Base-by-base conservation (phyloP, 2,329 filamentous ascomycete species). In the Ascochyta fabae region DNA sequence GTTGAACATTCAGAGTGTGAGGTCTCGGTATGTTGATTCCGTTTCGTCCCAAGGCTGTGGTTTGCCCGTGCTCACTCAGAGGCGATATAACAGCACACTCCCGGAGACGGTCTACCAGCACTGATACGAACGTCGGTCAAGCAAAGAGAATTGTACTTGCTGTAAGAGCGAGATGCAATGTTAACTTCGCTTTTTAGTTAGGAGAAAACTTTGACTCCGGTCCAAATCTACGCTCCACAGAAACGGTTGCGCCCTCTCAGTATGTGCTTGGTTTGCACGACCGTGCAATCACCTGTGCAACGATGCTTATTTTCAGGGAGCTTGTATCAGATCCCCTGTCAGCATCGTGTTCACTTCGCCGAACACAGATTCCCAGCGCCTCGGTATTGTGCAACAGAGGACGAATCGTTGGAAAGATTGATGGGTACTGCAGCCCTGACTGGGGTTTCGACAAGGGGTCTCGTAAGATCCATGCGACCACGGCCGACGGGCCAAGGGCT, bases 381-480 rank as follows among this genome's bases (percentile, higher is more conserved):
- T 38, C 9, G 43, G 33, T 33, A 33, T 43, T 36, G 43, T 50
- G 44, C 42, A 39, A 46, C 34, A 46, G 51, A 42, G 43, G 43
- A 41, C 53, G 47, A 43, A 34, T 50, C 27, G 48, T 42, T 38
- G 13, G 31, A 50, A 39, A 26, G 29, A 50, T 19, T 15, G 41
- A 36, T n/a, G 39, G 3, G 35, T 38, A 26, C 22, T 38, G 35
- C 36, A 38, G 31, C 24, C 13, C 3, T 23, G 31, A 43, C 33
- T n/a, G 13, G 24, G 33, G 4, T 4, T 24, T 23, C 4, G 36
- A 16, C 26, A 27, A 34, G 33, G n/a, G 26, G 22, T 22, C 31
- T 15, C 15, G 24, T 29, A 33, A 35, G 29, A 26, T 10, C 39
- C 34, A 15, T 36, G n/a, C 35, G 8, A 34, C 31, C 31, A 43